Percentiles rank a stretch among this genome's conserved stretches.
Evolutionary conservation across 2,329 filamentous ascomycete genomes (phyloP).

Genomic region (Clonostachys rosea): DNA sequence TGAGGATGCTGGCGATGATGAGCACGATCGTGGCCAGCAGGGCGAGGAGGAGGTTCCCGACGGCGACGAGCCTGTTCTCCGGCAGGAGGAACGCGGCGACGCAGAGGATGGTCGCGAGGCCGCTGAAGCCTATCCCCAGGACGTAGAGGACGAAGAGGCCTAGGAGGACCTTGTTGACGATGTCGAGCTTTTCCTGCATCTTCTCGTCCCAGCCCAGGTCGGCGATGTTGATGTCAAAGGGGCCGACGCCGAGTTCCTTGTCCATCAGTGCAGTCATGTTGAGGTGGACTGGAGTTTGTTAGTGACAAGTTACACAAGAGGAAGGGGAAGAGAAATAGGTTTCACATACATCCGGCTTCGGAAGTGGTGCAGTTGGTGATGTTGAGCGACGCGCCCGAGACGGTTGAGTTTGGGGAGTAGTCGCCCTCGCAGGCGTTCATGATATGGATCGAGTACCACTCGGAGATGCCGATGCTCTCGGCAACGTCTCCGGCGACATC

Average conservation of each 20-base stretch:
- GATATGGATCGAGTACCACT: constrained; percentile 48
- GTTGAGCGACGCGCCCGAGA: constrained; percentile 27
- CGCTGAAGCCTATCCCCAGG: constrained; percentile 33
- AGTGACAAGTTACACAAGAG: not conserved
- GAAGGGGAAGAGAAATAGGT: not conserved
- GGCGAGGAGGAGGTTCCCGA: constrained; percentile 30
- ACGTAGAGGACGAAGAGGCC: constrained; percentile 44
- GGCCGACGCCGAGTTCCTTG: constrained; percentile 37
- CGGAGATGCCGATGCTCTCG: constrained; percentile 36
- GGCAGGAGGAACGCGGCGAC: constrained; percentile 26
- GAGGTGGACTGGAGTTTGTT: constrained; percentile 22
- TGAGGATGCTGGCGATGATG: constrained; percentile 34
- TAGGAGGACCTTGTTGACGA: constrained; percentile 43
- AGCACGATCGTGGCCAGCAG: constrained; percentile 28
- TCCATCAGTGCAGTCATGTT: constrained; percentile 43
- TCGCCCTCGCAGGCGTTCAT: constrained; percentile 40
- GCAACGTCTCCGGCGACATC: constrained; percentile 32
- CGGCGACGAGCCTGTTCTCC: constrained; percentile 11
- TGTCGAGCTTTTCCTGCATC: constrained; percentile 40
- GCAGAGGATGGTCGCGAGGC: constrained; percentile 34
- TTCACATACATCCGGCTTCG: constrained; percentile 27
- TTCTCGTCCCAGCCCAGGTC: constrained; percentile 37
- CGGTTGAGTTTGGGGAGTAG: constrained; percentile 37
- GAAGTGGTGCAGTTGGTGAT: constrained; percentile 37
- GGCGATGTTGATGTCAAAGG: constrained; percentile 35